phyloP scores from a whole-genome alignment of 306 rosid genomes.

The Rubus idaeus region DNA sequence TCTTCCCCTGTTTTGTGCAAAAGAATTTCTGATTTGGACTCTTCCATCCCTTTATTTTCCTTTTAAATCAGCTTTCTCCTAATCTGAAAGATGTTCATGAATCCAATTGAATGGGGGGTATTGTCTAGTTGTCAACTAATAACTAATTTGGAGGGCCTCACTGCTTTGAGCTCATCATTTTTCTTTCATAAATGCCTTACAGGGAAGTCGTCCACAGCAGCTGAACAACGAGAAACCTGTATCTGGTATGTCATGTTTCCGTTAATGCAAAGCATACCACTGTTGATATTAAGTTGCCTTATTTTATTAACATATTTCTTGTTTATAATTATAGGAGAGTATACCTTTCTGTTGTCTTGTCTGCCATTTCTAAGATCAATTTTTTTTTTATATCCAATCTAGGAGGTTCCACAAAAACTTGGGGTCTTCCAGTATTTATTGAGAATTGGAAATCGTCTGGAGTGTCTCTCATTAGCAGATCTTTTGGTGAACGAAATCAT shows the following conservation, averaged over 20 bases:
- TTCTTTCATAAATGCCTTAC: constrained; percentile 1
- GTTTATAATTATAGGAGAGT: neutral
- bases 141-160: neutral
- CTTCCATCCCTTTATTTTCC: neutral
- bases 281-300: neutral
- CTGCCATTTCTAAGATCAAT: neutral
- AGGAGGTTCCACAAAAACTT: constrained; percentile 20
- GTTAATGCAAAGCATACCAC: neutral
- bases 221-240: constrained; percentile 28
- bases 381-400: neutral
- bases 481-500: constrained; percentile 27
- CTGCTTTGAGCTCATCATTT: neutral
- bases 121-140: neutral
- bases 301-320: neutral
- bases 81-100: neutral
- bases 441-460: constrained; percentile 22
- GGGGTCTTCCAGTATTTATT: constrained; percentile 44
- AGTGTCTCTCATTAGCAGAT: constrained; percentile 18
- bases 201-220: constrained; percentile 31
- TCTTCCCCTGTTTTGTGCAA: neutral
- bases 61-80: neutral
- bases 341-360: neutral
- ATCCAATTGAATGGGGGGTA: constrained; percentile 1
- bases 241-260: constrained; percentile 30
- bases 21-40: neutral